Conservation (phyloP, 2,329 filamentous ascomycete genomes). For the Talaromyces rugulosus region DNA sequence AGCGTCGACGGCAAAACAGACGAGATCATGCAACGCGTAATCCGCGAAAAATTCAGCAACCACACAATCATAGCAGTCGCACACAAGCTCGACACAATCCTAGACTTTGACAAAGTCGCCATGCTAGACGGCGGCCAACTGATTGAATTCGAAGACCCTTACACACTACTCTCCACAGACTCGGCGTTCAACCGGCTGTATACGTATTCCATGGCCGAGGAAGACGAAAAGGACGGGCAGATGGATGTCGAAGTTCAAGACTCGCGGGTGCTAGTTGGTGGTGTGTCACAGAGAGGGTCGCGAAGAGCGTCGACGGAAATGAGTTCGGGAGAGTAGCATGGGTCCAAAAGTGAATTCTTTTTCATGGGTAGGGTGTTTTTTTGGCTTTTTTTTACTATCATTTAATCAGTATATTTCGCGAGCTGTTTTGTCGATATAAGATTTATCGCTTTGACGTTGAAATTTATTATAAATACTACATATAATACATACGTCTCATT, state of each 20-base stretch:
- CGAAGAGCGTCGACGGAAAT: neutral
- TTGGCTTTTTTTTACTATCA: neutral
- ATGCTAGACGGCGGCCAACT: slow-evolving; percentile 33
- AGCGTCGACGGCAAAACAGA: slow-evolving; percentile 58
- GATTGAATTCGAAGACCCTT: slow-evolving; percentile 33
- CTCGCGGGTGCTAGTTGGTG: neutral
- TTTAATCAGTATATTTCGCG: neutral
- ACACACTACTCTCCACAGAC: slow-evolving; percentile 30
- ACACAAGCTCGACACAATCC: slow-evolving; percentile 49
- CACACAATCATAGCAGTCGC: slow-evolving; percentile 59
- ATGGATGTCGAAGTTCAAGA: slow-evolving; percentile 11
- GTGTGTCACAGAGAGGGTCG: neutral
- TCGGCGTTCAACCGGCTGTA: slow-evolving; percentile 36
- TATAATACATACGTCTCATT: neutral
- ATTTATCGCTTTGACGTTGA: neutral
- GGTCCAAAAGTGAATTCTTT: neutral
- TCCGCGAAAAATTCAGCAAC: slow-evolving; percentile 50
- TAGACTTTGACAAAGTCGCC: slow-evolving; percentile 36
- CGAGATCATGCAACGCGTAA: slow-evolving; percentile 52
- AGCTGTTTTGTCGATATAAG: neutral
- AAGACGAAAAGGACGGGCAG: slow-evolving; percentile 10
- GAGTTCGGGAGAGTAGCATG: neutral
- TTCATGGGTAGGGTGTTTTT: neutral
- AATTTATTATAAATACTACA: neutral
- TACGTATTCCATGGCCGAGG: slow-evolving; percentile 16